Conservation (phyloP, 768 basidiomycete genomes). For the Asterophora lycoperdoides region DNA sequence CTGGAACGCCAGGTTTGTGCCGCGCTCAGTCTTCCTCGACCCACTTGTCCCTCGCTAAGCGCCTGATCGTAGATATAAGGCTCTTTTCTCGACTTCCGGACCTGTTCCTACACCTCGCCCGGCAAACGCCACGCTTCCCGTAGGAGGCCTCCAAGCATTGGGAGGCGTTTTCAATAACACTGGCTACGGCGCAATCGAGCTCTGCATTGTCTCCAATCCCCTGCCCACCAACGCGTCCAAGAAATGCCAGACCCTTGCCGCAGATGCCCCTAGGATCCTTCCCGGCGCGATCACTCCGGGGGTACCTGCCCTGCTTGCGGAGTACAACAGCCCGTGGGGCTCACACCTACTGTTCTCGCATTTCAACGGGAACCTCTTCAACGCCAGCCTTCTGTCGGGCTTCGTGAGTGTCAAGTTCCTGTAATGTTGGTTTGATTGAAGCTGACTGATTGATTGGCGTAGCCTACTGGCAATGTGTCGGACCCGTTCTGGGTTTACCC, state of each 20-base stretch:
- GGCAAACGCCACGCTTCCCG: constrained; percentile 13
- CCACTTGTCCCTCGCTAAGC: neutral
- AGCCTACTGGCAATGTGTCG: constrained; percentile 14
- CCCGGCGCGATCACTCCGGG: constrained; percentile 12
- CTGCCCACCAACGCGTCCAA: neutral
- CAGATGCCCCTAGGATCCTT: constrained; percentile 8
- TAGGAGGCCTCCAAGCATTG: constrained; percentile 12
- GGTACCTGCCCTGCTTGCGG: constrained; percentile 15
- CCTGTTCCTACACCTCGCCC: constrained; percentile 5
- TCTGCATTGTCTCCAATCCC: constrained; percentile 14
- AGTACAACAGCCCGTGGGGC: constrained; percentile 11
- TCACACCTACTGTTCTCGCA: constrained; percentile 19
- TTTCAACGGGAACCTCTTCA: constrained; percentile 19
- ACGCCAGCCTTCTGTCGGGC: constrained; percentile 13
- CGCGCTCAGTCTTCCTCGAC: neutral
- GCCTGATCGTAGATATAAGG: constrained; percentile 1
- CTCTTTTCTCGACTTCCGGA: neutral
- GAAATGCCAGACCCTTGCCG: constrained; percentile 8
- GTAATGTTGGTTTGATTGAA: no score
- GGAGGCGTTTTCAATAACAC: constrained; percentile 19
- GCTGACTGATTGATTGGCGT: no score
- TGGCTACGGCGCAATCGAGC: constrained; percentile 21
- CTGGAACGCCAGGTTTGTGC: constrained; percentile 5
- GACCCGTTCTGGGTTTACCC: constrained; percentile 17
- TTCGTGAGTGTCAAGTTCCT: constrained; percentile 9